Evolutionary conservation across 768 basidiomycete genomes (phyloP), one percentile per base, ranked within the genome.

Genomic region (Suillus discolor): DNA sequence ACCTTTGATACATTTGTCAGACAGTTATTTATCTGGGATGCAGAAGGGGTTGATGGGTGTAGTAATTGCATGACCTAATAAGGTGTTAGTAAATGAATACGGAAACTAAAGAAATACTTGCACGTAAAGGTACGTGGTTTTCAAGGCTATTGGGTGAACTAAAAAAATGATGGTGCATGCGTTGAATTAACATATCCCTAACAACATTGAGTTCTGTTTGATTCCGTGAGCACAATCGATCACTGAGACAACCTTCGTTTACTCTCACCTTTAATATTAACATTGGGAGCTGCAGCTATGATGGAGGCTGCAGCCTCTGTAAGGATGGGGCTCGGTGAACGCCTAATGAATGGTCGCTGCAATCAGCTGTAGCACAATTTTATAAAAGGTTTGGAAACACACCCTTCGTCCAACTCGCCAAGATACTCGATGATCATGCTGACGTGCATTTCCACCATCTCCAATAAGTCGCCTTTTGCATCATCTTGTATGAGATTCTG

Each of bases 271-370:
- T 82, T 86, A 9, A 81, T 86, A 34, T 86, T 85, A 4, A 83
- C 74, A 53, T 82, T 81, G 28, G 85, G 84, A 1, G 86, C 83
- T 7, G 88, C 85, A 68, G 82, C 86, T 62, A 93, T 87, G 66
- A 92, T 83, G 63, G 83, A 90, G 15, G 89, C 87, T 20, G 85
- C 85, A 25, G 91, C 90, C 74, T 92, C 90, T n/a, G 85, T 73
- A 13, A 89, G 72, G 41, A 76, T 71, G 4, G 87, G 85, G 57
- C 85, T 87, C 49, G 81, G 80, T n/a, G 74, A 65, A 28, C 72
- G 70, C 62, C 85, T 85, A 63, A 61, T 65, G 16, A 23, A 60
- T 34, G 63, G 57, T 60, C 63, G 42, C 49, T 20, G 44, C 38
- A 62, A 68, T 59, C 41, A 34, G 45, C 63, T 41, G 39, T 38